These are phyloP conservation scores for Zymoseptoria tritici DNA, from an alignment of 2,329 filamentous ascomycete species.

Conservation along the genomic window DNA sequence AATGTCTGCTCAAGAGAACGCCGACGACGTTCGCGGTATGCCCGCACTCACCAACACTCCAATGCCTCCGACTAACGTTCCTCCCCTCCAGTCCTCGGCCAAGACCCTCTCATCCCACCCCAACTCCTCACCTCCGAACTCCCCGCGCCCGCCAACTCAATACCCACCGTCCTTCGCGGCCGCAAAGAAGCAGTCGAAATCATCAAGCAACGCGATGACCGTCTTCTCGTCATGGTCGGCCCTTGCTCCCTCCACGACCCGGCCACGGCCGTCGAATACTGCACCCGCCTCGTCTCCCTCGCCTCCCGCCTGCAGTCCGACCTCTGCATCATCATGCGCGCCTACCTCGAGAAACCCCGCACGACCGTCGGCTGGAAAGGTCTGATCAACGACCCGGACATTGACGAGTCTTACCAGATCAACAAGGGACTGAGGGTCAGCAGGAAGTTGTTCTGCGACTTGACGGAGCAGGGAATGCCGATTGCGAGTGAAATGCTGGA, in stretches of 20 bases:
- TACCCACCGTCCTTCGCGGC: slow-evolving; percentile 63
- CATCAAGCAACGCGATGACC: slow-evolving; percentile 72
- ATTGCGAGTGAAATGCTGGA: slow-evolving; percentile 98
- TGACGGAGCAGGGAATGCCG: slow-evolving; percentile 81
- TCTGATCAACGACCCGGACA: slow-evolving; percentile 97
- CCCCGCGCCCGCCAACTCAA: slow-evolving; percentile 53
- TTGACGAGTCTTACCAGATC: slow-evolving; percentile 95
- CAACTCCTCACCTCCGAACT: slow-evolving; percentile 81
- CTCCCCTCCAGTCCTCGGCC: slow-evolving; percentile 64
- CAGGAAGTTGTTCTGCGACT: slow-evolving; percentile 86
- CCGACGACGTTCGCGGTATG: slow-evolving; percentile 49
- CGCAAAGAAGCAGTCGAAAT: slow-evolving; percentile 64
- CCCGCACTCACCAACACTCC: slow-evolving; percentile 1
- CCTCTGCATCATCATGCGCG: slow-evolving; percentile 90
- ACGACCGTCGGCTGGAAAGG: slow-evolving; percentile 99
- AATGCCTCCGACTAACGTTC: slow-evolving; percentile 9
- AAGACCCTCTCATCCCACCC: slow-evolving; percentile 88
- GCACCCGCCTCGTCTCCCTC: slow-evolving; percentile 65
- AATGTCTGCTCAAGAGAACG: slow-evolving; percentile 23
- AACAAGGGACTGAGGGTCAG: slow-evolving; percentile 94
- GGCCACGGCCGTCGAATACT: slow-evolving; percentile 79
- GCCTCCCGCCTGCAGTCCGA: slow-evolving; percentile 74
- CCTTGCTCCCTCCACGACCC: slow-evolving; percentile 98
- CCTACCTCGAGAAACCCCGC: slow-evolving; percentile 96
- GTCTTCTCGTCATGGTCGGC: slow-evolving; percentile 87